Percentiles rank a stretch among this genome's conserved stretches.
Conservation (phyloP, 2,329 filamentous ascomycete genomes). For the Mycocentrospora acerina region DNA sequence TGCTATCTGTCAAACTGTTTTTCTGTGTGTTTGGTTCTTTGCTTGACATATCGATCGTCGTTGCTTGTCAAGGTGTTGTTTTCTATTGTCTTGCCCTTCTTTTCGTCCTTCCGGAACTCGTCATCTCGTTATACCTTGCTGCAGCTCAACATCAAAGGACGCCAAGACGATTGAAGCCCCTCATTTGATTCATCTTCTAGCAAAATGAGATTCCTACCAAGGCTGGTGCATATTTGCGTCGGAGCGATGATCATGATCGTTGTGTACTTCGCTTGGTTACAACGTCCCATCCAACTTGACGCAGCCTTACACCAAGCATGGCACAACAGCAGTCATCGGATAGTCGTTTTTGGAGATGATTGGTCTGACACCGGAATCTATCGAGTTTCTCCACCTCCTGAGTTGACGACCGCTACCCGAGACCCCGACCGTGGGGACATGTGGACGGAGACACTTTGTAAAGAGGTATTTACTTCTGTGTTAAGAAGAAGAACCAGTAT, state of each 20-base stretch:
- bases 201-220: conserved; percentile 35
- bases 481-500: neutral
- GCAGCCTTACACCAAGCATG: conserved; percentile 31
- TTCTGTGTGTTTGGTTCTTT: neutral
- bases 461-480: conserved; percentile 27
- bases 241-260: conserved; percentile 27
- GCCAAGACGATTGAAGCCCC: too few relatives aligned
- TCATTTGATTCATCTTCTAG: too few relatives aligned
- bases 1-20: neutral
- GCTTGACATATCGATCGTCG: conserved; percentile 1
- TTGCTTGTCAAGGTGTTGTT: too few relatives aligned
- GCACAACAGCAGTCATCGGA: conserved; percentile 28
- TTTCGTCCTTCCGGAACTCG: too few relatives aligned
- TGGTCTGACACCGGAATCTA: conserved; percentile 43
- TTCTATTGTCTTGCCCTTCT: too few relatives aligned
- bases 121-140: too few relatives aligned
- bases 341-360: conserved; percentile 44
- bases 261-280: conserved; percentile 34
- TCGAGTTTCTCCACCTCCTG: conserved; percentile 33
- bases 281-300: conserved; percentile 27
- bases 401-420: conserved; percentile 21
- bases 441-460: conserved; percentile 41
- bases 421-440: conserved; percentile 33
- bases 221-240: conserved; percentile 32
- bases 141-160: too few relatives aligned